Evolutionary conservation across 768 basidiomycete species (phyloP), one percentile per base, ranked within the genome.

Genomic region (Boletellus ananas): DNA sequence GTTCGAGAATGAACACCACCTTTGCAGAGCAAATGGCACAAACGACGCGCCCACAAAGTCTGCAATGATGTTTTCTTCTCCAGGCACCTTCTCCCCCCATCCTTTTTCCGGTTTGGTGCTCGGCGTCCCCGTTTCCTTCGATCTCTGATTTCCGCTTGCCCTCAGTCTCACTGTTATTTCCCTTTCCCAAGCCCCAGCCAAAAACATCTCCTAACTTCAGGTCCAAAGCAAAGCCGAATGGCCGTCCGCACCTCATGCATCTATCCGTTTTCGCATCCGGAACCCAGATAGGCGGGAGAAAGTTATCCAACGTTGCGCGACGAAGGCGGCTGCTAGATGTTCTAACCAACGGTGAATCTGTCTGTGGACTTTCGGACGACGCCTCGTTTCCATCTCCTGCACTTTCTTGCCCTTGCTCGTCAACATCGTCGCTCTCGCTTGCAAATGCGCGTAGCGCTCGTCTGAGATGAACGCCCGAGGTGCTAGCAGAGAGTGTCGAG

Each of bases 251-350:
- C 10, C 87, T 75, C 91, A 92, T 93, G 63, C 94, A 96, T 18
- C 77, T 74, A 47, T 80, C 79, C n/a, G 89, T 85, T 65, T 79
- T 88, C 51, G 81, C 79, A 61, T 96, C 91, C 0, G 94, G 91
- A 27, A 94, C 84, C 94, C 94, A 96, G 21, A 95, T 80, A 0
- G 94, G 87, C 5, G 94, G 93, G 1, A 92, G 81, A 73, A 92
- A 95, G 66, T 88, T 63, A 20, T 65, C 63, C 36, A 68, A 27
- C 17, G 55, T 52, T 27, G 66, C 68, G 17, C 66, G 66, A 40
- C 58, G 63, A n/a, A 40, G 50, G 16, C 52, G 57, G n/a, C 47
- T 31, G 7, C 46, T 44, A 43, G 43, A n/a, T 4, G 34, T 40
- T 27, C 6, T 21, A 4, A 21, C 7, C 27, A 10, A 40, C 7